phyloP scores from a whole-genome alignment of 768 basidiomycete genomes.

The Macrolepiota dolichaula region DNA sequence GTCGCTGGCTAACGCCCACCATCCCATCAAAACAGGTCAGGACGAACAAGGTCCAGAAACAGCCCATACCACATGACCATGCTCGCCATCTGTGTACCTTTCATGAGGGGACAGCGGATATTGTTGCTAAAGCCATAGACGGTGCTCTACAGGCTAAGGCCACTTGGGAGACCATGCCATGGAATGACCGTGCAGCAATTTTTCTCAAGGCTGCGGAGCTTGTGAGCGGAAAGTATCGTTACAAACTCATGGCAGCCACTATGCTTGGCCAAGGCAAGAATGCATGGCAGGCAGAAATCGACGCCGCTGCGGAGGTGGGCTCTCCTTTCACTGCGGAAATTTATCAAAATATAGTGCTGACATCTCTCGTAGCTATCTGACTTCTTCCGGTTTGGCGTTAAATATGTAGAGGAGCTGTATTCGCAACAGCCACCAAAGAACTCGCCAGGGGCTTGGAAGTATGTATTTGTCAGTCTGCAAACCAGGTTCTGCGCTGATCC shows the following conservation, averaged over 20 bases:
- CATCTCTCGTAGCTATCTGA: conserved; percentile 60
- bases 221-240: conserved; percentile 92
- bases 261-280: conserved; percentile 99
- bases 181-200: conserved; percentile 96
- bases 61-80: conserved; percentile 86
- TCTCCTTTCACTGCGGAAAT: background rate
- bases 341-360: background rate
- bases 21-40: conserved; percentile 49
- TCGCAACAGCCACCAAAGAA: conserved; percentile 87
- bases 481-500: background rate
- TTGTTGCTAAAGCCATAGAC: conserved; percentile 76
- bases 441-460: conserved; percentile 91
- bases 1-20: background rate
- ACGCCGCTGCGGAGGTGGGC: conserved; percentile 93
- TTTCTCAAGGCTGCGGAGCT: conserved; percentile 98
- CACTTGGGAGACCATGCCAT: conserved; percentile 92
- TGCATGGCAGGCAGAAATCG: conserved; percentile 99
- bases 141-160: conserved; percentile 84
- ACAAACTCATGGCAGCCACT: conserved; percentile 92
- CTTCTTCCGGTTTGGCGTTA: conserved; percentile 96
- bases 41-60: conserved; percentile 76
- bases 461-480: conserved; percentile 28
- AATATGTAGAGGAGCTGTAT: conserved; percentile 95
- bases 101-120: conserved; percentile 81
- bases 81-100: conserved; percentile 78